Conservation (phyloP, 108 stramenopile genomes). For the Phaeodactylum tricornutum region DNA sequence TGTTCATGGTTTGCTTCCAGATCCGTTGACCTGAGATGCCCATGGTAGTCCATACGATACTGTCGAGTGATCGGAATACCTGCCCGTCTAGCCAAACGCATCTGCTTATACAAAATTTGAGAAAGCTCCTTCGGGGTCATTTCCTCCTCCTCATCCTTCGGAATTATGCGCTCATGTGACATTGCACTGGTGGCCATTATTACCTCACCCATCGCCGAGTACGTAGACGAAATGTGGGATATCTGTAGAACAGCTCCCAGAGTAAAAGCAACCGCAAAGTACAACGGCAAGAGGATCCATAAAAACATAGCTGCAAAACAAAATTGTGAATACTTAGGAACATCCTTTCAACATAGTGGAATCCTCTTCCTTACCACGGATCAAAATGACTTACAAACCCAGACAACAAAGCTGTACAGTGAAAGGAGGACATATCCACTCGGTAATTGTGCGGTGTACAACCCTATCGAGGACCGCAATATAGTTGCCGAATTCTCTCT, state of each 20-base stretch:
- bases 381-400: too few species aligned
- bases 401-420: conserved; percentile 24
- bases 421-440: conserved; percentile 14
- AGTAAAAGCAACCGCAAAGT: not conserved
- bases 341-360: too few species aligned
- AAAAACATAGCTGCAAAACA: conserved; percentile 1
- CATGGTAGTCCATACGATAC: conserved; percentile 1
- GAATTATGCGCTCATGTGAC: not conserved
- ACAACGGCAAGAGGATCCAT: not conserved
- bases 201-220: conserved; percentile 1
- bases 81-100: not conserved
- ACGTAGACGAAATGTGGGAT: not conserved
- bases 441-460: conserved; percentile 26
- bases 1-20: too few species aligned
- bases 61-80: not conserved
- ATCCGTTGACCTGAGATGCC: too few species aligned
- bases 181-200: conserved; percentile 4
- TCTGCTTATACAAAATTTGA: not conserved
- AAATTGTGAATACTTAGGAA: too few species aligned
- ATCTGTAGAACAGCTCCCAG: not conserved
- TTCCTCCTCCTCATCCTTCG: not conserved
- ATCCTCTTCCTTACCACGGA: too few species aligned
- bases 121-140: not conserved
- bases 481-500: conserved; percentile 14
- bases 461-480: conserved; percentile 15